Evolutionary conservation across 1,284 basidiomycete genomes (phyloP).

Genomic region (Melampsora occidentalis): DNA sequence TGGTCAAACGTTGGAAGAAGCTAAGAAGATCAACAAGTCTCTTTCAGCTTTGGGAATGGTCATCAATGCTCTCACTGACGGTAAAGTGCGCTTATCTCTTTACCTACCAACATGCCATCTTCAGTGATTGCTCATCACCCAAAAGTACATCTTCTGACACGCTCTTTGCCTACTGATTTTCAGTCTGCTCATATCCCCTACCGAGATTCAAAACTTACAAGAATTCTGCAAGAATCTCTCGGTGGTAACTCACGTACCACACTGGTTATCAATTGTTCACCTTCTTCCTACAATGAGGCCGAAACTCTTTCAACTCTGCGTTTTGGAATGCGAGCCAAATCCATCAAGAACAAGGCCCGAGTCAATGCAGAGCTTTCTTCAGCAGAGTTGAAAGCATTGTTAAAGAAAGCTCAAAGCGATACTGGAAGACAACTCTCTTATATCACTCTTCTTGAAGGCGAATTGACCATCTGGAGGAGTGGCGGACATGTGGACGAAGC

Average conservation of each 20-base stretch:
- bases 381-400: conserved; percentile 84
- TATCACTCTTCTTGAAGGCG: conserved; percentile 83
- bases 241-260: conserved; percentile 99
- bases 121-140: neutral
- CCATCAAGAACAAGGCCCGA: conserved; percentile 98
- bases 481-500: conserved; percentile 81
- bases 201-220: conserved; percentile 97
- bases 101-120: neutral
- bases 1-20: conserved; percentile 96
- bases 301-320: conserved; percentile 96
- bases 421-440: conserved; percentile 80
- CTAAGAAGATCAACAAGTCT: conserved; percentile 99
- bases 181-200: conserved; percentile 97
- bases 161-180: neutral
- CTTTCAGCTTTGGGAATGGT: conserved; percentile 98
- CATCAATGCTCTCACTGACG: conserved; percentile 95
- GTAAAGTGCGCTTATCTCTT: conserved; percentile 65
- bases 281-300: conserved; percentile 90
- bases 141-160: neutral
- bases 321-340: conserved; percentile 93
- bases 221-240: conserved; percentile 98
- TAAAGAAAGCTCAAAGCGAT: conserved; percentile 85
- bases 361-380: conserved; percentile 98
- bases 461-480: conserved; percentile 82
- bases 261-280: conserved; percentile 98